Base-by-base conservation (phyloP, 192 early-diverging fungal species). In the Chytriomyces sp. region DNA sequence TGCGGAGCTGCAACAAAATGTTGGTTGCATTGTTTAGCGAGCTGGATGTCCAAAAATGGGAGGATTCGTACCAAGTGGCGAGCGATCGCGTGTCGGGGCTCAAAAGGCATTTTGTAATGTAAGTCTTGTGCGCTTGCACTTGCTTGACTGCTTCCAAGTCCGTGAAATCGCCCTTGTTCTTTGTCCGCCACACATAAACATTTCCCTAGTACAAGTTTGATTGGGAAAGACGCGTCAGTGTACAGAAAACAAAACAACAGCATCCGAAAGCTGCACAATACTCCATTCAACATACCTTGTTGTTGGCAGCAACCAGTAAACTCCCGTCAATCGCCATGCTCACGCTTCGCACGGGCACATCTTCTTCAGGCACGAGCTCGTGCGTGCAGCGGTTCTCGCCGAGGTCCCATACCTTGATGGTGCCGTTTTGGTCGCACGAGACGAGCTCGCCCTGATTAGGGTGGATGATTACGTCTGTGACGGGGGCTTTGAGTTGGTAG, bases 321-420 rank as follows among this genome's bases (percentile, higher is more conserved):
- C 90, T 89, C 6, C 92, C 91, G 73, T 94, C 93, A 22, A 87
- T 82, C 1, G 92, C 91, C 52, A 96, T 91, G 4, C 90, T 91
- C 0, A 96, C 92, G 0, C 90, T 92, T 26, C 92, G 85, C 36
- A 91, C 82, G 2, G 94, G 89, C 0, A 89, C 87, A 68, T 92
- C 94, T 77, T 93, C 93, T 55, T 93, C 90, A 78, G 73, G 91
- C 44, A 84, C 84, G 52, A 87, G 59, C 65, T 88, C 85, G 60
- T 85, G 86, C 3, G 81, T 87, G 77, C 85, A 88, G 19, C 66
- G 52, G 55, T 86, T 88, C 52, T 84, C 85, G 8, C 80, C 85
- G 22, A 88, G 70, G 78, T 88, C 86, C 86, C 86, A 88, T 28
- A 88, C 79, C 73, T 79, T 83, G 49, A 88, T 81, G 22, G 75